A percentile compares a stretch with the other conserved stretches of the same genome.
These are phyloP conservation scores for Nicotiana undulata DNA, from an alignment of 257 asterid genomes.

Conservation along the genomic window DNA sequence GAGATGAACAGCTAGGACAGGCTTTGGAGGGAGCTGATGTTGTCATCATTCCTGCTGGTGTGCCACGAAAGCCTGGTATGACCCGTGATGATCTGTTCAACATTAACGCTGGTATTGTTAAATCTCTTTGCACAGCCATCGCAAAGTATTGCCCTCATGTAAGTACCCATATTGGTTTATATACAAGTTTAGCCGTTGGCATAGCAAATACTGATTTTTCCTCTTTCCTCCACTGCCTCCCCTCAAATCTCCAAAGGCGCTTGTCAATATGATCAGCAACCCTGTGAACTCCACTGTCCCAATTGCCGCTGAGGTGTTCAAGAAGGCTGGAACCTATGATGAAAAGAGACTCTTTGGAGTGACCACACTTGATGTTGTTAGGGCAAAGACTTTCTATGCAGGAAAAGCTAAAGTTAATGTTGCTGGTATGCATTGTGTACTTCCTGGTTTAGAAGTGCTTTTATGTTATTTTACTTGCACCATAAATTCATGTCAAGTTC, in stretches of 20 bases:
- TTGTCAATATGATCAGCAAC: slow-evolving; percentile 25
- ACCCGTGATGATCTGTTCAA: slow-evolving; percentile 33
- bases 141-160: slow-evolving; percentile 29
- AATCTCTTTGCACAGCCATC: slow-evolving; percentile 17
- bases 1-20: slow-evolving; percentile 57
- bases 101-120: slow-evolving; percentile 29
- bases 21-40: slow-evolving; percentile 50
- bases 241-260: slow-evolving; percentile 13
- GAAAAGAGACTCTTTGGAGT: slow-evolving; percentile 30
- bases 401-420: slow-evolving; percentile 22
- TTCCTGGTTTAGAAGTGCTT: not conserved
- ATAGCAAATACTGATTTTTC: not conserved
- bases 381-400: slow-evolving; percentile 31
- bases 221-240: not conserved
- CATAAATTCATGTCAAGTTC: not conserved
- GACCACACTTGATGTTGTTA: slow-evolving; percentile 28
- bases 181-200: not conserved
- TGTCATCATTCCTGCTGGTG: slow-evolving; percentile 32
- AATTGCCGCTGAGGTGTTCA: slow-evolving; percentile 29
- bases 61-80: slow-evolving; percentile 33
- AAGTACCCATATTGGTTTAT: slow-evolving; percentile 2
- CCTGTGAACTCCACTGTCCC: slow-evolving; percentile 32
- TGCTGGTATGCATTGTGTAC: slow-evolving; percentile 15
- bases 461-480: not conserved
- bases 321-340: slow-evolving; percentile 25